Evolutionary conservation across 768 basidiomycete species (phyloP).

Genomic region (Podaxis sp.): DNA sequence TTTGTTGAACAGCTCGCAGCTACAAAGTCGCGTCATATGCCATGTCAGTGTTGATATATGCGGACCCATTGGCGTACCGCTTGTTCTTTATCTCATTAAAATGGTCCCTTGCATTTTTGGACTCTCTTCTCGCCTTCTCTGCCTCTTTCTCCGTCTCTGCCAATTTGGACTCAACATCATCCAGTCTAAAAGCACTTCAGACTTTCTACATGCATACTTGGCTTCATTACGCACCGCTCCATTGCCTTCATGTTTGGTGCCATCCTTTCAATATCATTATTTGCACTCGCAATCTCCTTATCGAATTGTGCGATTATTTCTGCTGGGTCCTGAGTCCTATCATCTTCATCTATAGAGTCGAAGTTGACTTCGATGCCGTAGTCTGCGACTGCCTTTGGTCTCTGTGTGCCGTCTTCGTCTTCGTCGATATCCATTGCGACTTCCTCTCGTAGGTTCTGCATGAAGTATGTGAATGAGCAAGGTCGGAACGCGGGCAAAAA

Average conservation of each 20-base stretch:
- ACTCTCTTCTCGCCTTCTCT: conserved; percentile 86
- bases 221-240: conserved; percentile 53
- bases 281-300: conserved; percentile 62
- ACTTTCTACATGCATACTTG: background rate
- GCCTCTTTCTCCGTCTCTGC: conserved; percentile 90
- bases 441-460: conserved; percentile 75
- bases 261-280: conserved; percentile 84
- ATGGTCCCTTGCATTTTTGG: conserved; percentile 84
- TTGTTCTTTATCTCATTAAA: conserved; percentile 85
- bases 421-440: conserved; percentile 92
- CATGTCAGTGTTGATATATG: background rate
- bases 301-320: conserved; percentile 73
- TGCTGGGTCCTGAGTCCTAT: conserved; percentile 61
- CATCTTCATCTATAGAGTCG: conserved; percentile 65
- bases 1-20: conserved; percentile 85
- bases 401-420: conserved; percentile 78
- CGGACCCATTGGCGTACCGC: conserved; percentile 43
- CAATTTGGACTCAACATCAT: conserved; percentile 80
- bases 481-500: background rate
- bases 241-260: conserved; percentile 97
- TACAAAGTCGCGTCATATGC: conserved; percentile 13
- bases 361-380: conserved; percentile 93
- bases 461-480: conserved; percentile 5
- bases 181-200: conserved; percentile 44
- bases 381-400: conserved; percentile 65